phyloP scores from a whole-genome alignment of 352 stramenopile genomes.

The Globisporangium iwayamae region DNA sequence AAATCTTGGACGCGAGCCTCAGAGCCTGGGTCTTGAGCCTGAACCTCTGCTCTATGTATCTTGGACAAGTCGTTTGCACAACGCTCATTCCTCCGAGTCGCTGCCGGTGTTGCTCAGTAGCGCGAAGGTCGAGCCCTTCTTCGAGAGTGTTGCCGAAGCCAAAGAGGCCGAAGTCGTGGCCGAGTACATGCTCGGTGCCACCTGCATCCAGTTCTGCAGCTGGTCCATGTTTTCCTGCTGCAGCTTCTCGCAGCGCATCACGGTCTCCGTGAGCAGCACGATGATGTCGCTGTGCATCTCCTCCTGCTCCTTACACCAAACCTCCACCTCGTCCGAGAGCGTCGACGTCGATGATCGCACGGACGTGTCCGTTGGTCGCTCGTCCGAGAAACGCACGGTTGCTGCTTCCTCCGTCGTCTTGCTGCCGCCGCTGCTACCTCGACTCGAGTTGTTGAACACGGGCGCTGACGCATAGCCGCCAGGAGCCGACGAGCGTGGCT shows the following conservation, averaged over 20 bases:
- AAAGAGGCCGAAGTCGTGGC: constrained; percentile 3
- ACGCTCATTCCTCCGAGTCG: constrained; percentile 11
- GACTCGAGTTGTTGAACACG: background rate
- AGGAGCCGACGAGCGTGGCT: background rate
- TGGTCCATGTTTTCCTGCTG: constrained; percentile 83
- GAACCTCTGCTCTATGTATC: background rate
- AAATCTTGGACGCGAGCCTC: background rate
- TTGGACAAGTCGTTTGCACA: background rate
- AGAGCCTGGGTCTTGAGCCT: background rate
- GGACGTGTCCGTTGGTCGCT: constrained; percentile 42
- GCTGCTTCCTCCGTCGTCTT: background rate
- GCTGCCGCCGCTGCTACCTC: background rate
- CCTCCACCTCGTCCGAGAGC: constrained; percentile 73
- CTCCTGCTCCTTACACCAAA: constrained; percentile 78
- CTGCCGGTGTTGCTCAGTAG: constrained; percentile 3
- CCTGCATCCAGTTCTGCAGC: constrained; percentile 80
- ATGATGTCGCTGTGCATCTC: constrained; percentile 85
- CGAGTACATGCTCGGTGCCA: constrained; percentile 37
- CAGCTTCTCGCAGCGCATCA: constrained; percentile 74
- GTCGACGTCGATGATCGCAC: constrained; percentile 53
- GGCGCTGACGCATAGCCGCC: background rate
- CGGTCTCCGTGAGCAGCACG: constrained; percentile 76
- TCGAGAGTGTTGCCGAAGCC: constrained; percentile 14
- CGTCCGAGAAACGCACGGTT: constrained; percentile 17
- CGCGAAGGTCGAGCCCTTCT: constrained; percentile 9